Evolutionary conservation across 805 yeast species (phyloP).

Genomic region (Phaffomyces opuntiae): DNA sequence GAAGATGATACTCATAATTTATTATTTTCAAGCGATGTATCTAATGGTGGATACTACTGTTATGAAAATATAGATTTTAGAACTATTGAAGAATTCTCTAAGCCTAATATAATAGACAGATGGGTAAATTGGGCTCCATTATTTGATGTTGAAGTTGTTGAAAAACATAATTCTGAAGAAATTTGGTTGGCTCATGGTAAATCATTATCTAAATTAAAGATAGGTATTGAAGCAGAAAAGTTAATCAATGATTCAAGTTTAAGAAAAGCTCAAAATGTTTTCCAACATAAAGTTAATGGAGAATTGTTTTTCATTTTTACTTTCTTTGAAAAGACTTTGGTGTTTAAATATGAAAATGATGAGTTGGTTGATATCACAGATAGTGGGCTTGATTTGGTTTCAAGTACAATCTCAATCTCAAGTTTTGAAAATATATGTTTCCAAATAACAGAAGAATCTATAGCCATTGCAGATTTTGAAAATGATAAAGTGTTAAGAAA

Average conservation of each 20-base stretch:
- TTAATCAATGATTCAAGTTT: slow-evolving; percentile 12
- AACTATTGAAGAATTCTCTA: slow-evolving; percentile 9
- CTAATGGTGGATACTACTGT: slow-evolving; percentile 31
- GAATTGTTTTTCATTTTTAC: slow-evolving; percentile 28
- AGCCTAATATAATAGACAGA: slow-evolving; percentile 16
- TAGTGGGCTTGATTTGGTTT: slow-evolving; percentile 13
- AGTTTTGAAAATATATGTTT: slow-evolving; percentile 15
- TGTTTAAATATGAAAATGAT: slow-evolving; percentile 27
- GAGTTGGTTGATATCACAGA: slow-evolving; percentile 22
- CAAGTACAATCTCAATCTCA: slow-evolving; percentile 11
- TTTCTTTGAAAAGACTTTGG: slow-evolving; percentile 31
- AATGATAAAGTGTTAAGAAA: slow-evolving; percentile 2
- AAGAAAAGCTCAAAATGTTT: slow-evolving; percentile 14
- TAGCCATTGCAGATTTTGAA: slow-evolving; percentile 15
- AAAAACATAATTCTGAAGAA: slow-evolving; percentile 26
- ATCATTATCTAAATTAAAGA: slow-evolving; percentile 11
- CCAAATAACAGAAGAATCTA: slow-evolving; percentile 20
- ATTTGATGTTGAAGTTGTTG: slow-evolving; percentile 32
- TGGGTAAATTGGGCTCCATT: slow-evolving; percentile 44
- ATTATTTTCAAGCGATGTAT: slow-evolving; percentile 34
- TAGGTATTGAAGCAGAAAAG: slow-evolving; percentile 15
- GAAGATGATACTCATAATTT: slow-evolving; percentile 12
- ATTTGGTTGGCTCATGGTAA: slow-evolving; percentile 28
- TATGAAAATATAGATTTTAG: slow-evolving; percentile 21
- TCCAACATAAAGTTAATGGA: slow-evolving; percentile 12